These are phyloP conservation scores for Filobasidium uniguttulatum DNA, from an alignment of 1,284 basidiomycete species.

Conservation along the genomic window DNA sequence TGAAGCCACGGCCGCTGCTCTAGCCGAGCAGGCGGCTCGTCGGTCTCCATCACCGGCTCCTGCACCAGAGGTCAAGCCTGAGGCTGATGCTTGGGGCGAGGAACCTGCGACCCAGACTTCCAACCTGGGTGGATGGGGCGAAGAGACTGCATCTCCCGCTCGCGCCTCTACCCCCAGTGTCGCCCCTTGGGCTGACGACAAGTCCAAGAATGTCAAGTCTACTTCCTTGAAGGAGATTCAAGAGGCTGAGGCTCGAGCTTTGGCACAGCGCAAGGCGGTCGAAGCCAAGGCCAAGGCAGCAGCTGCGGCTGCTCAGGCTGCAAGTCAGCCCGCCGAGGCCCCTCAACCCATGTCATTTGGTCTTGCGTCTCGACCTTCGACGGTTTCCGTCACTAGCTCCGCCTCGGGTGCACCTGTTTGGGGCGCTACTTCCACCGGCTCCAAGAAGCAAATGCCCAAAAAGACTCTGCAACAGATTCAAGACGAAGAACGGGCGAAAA, in stretches of 20 bases:
- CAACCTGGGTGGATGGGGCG: no score
- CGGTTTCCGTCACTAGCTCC: conserved; percentile 14
- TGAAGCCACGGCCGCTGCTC: conserved; percentile 45
- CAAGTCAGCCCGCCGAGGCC: conserved; percentile 24
- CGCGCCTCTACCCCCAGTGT: conserved; percentile 21
- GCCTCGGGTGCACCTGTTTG: conserved; percentile 19
- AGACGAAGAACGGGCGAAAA: conserved; percentile 77
- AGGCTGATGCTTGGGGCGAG: background rate
- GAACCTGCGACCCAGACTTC: background rate
- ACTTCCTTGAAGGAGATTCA: conserved; percentile 86
- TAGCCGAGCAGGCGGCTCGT: conserved; percentile 52
- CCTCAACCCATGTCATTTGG: conserved; percentile 38
- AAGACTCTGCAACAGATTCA: conserved; percentile 98
- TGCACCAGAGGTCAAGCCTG: no score
- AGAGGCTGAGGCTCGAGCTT: conserved; percentile 72
- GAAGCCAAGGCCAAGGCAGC: conserved; percentile 46
- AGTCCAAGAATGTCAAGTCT: conserved; percentile 40
- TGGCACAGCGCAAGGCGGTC: conserved; percentile 54
- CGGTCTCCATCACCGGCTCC: conserved; percentile 16
- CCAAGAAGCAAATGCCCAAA: conserved; percentile 43
- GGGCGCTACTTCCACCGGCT: conserved; percentile 32
- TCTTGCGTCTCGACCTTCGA: conserved; percentile 26
- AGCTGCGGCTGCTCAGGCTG: conserved; percentile 34
- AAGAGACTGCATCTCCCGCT: conserved; percentile 16
- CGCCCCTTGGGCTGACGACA: conserved; percentile 38